Evolutionary conservation across 768 basidiomycete genomes (phyloP).

Genomic region (Coprinopsis strossmayeri): DNA sequence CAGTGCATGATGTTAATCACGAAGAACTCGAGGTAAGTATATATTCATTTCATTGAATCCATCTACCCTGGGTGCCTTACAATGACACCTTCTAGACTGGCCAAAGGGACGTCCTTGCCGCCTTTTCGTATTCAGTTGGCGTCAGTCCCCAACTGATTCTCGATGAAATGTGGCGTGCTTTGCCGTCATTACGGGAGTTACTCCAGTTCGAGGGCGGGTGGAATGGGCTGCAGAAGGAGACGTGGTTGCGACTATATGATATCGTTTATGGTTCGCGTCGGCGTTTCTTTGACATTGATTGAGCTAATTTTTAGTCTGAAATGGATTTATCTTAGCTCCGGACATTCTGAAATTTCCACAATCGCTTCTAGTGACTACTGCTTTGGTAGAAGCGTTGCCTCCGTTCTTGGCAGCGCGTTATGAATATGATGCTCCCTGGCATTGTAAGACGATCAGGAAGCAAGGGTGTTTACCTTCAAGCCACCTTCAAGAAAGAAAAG

Average conservation of each 20-base stretch:
- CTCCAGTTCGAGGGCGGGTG: slow-evolving; percentile 37
- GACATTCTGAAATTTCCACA: slow-evolving; percentile 47
- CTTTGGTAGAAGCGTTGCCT: slow-evolving; percentile 40
- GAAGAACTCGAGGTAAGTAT: slow-evolving; percentile 46
- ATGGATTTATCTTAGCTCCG: no score
- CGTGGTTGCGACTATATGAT: slow-evolving; percentile 46
- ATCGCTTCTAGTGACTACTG: slow-evolving; percentile 47
- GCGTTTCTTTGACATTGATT: no score
- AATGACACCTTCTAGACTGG: slow-evolving; percentile 29
- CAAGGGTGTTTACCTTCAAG: slow-evolving; percentile 3
- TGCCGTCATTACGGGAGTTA: slow-evolving; percentile 43
- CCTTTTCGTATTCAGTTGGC: slow-evolving; percentile 43
- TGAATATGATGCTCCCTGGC: slow-evolving; percentile 25
- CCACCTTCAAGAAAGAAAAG: slow-evolving; percentile 5
- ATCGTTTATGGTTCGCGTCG: slow-evolving; percentile 32
- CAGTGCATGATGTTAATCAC: slow-evolving; percentile 38
- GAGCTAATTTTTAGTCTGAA: no score
- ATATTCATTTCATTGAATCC: no score
- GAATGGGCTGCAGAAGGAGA: slow-evolving; percentile 35
- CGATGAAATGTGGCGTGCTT: slow-evolving; percentile 52
- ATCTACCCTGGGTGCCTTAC: no score
- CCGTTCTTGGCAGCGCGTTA: slow-evolving; percentile 31
- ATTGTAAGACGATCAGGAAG: slow-evolving; percentile 9
- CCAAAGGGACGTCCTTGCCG: slow-evolving; percentile 48
- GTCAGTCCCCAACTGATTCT: slow-evolving; percentile 49